Percentiles rank a stretch among this genome's conserved stretches.
These are phyloP conservation scores for Botrytis squamosa DNA, from an alignment of 2,329 filamentous ascomycete species.

Conservation along the genomic window DNA sequence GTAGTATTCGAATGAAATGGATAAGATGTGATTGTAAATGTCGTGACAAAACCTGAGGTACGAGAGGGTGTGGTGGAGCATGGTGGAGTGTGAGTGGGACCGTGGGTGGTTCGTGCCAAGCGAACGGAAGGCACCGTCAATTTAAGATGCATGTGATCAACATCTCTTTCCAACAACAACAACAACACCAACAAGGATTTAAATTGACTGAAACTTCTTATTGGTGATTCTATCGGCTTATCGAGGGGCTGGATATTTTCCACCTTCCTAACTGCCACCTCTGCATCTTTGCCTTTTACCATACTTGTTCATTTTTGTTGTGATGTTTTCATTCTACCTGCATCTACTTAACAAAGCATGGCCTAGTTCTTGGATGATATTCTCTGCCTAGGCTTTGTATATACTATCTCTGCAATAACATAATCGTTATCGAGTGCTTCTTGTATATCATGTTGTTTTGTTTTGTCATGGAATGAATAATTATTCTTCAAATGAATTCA, in stretches of 20 bases:
- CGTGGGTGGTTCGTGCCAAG: background rate
- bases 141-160: background rate
- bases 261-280: slow-evolving; percentile 6
- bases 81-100: background rate
- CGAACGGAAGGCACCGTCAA: background rate
- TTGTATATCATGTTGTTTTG: background rate
- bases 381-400: background rate
- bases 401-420: background rate
- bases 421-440: background rate
- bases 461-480: background rate
- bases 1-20: background rate
- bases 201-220: background rate
- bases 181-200: background rate
- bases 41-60: background rate
- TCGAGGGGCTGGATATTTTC: background rate
- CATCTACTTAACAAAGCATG: background rate
- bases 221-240: background rate
- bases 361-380: background rate
- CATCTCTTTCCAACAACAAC: background rate
- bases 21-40: background rate
- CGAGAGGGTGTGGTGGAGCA: background rate
- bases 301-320: background rate
- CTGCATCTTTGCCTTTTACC: background rate
- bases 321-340: background rate
- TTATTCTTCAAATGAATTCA: background rate